Conservation (phyloP, 2,329 filamentous ascomycete species). For the Aureobasidium sp. region DNA sequence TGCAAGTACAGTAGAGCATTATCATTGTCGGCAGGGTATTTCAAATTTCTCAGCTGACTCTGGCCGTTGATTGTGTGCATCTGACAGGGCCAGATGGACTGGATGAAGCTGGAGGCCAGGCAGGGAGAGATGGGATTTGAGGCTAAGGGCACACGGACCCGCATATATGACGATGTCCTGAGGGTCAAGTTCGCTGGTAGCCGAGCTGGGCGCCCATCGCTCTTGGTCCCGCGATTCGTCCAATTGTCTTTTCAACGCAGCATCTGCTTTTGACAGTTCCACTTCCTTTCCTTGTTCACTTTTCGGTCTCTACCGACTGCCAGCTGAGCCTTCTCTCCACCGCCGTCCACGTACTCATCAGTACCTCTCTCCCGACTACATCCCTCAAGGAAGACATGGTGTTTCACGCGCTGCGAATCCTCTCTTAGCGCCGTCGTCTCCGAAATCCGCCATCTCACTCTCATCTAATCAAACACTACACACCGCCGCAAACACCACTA, state of each 20-base stretch:
- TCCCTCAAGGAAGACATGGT: constrained; percentile 12
- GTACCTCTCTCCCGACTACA: not conserved
- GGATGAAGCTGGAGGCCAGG: not conserved
- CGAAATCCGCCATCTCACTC: constrained; percentile 6
- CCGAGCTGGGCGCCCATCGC: constrained; percentile 5
- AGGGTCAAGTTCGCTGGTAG: not conserved
- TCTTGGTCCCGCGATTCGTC: not conserved
- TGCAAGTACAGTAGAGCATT: not conserved
- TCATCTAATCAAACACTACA: constrained; percentile 13
- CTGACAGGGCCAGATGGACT: constrained; percentile 1
- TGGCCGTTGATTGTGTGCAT: constrained; percentile 2
- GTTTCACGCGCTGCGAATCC: constrained; percentile 5
- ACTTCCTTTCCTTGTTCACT: constrained; percentile 1
- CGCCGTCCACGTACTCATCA: not conserved
- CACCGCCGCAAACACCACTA: not conserved
- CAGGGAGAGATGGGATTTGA: constrained; percentile 1
- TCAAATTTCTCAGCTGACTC: constrained; percentile 2
- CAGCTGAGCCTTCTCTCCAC: not conserved
- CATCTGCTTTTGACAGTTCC: constrained; percentile 10
- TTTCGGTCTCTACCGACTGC: not conserved
- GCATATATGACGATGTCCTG: not conserved
- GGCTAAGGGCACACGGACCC: constrained; percentile 7
- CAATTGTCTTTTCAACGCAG: constrained; percentile 10
- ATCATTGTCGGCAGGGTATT: not conserved
- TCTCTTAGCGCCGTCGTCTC: constrained; percentile 10